Evolutionary conservation across 129 eudicot species (phyloP), one percentile per base, ranked within the genome.

Genomic region (Deinandra increscens): DNA sequence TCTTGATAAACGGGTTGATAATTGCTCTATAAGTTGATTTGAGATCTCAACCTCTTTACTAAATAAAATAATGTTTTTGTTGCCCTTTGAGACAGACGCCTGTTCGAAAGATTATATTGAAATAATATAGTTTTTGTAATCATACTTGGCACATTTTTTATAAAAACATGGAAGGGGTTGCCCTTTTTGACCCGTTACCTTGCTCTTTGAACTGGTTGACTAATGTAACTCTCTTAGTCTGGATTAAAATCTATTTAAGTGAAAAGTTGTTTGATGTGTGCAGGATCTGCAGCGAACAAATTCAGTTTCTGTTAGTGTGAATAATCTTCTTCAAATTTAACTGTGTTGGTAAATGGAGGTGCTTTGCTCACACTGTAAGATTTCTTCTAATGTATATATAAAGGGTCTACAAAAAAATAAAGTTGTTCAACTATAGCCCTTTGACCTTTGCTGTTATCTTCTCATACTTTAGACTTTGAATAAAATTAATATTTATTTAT

Each of bases 241-340:
- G n/a, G n/a, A n/a, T n/a, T n/a, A n/a, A n/a, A n/a, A n/a, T n/a
- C n/a, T n/a, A n/a, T n/a, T n/a, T n/a, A n/a, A n/a, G n/a, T n/a
- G n/a, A n/a, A n/a, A n/a, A n/a, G n/a, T n/a, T n/a, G 34, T 39
- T 50, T 69, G 14, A 18, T 31, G 60, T 59, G 70, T 83, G 80
- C 95, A 93, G 98, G 98, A 93, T 79, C 72, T 93, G 85, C 98
- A 89, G 83, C 86, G 83, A 34, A 93, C 98, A n/a, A 82, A 88
- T 79, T 92, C 98, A 31, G 97, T 80, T 18, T 71, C 88, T 7
- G 43, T 45, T 13, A 45, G 4, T 45, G 7, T 86, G 84, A 92
- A 92, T 88, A 92, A 92, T 81, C 95, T 92, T 76, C 88, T 92
- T 74, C 97, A 84, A 79, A 86, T 89, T 91, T 84, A 82, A 92